Evolutionary conservation across 768 basidiomycete genomes (phyloP).

Genomic region (Cystobasidiopsis lactophilus): DNA sequence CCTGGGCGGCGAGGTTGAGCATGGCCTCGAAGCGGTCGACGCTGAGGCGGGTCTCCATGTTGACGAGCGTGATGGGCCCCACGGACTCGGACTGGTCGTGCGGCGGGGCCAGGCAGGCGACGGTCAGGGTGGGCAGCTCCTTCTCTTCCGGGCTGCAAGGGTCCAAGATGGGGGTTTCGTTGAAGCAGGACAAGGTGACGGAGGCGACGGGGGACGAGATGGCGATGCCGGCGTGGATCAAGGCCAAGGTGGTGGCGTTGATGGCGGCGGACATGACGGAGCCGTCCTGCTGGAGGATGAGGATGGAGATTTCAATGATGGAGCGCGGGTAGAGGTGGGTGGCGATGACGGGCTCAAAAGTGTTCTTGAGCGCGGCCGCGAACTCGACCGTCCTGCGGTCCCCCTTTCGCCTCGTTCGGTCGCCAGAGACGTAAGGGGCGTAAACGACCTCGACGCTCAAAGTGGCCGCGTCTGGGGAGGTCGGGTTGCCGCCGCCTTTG

Average conservation of each 20-base stretch:
- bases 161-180: slow-evolving; percentile 60
- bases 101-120: slow-evolving; percentile 64
- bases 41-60: slow-evolving; percentile 83
- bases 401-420: slow-evolving; percentile 5
- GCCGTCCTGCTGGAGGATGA: slow-evolving; percentile 84
- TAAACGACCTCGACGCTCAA: slow-evolving; percentile 75
- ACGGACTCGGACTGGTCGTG: slow-evolving; percentile 1
- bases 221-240: slow-evolving; percentile 74
- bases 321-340: slow-evolving; percentile 77
- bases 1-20: slow-evolving; percentile 26
- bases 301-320: slow-evolving; percentile 80
- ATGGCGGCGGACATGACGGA: slow-evolving; percentile 65
- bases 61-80: slow-evolving; percentile 61
- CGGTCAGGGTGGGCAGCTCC: slow-evolving; percentile 66
- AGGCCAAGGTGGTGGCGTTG: slow-evolving; percentile 80
- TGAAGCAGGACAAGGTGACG: slow-evolving; percentile 40
- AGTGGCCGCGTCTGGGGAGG: slow-evolving; percentile 70
- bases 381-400: slow-evolving; percentile 34
- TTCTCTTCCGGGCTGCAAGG: slow-evolving; percentile 73
- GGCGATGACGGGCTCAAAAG: slow-evolving; percentile 88
- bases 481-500: no score
- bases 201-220: slow-evolving; percentile 78
- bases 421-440: slow-evolving; percentile 40
- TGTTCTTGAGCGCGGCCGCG: slow-evolving; percentile 65
- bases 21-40: slow-evolving; percentile 82